Percentiles rank a stretch among this genome's conserved stretches.
Evolutionary conservation across 2,329 filamentous ascomycete species (phyloP).

Genomic region (Shiraia bambusicola): DNA sequence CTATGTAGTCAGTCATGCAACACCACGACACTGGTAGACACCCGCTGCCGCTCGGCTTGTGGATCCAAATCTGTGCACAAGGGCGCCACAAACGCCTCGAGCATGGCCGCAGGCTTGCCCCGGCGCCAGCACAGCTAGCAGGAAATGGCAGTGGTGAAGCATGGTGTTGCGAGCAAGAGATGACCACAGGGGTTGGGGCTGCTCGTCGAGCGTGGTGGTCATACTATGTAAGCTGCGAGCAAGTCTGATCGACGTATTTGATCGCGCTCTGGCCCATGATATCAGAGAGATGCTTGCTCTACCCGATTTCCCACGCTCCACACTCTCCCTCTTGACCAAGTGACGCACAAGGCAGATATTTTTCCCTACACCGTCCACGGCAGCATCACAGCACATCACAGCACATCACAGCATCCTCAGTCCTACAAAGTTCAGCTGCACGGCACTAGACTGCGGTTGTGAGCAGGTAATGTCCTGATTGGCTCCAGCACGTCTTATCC

Average conservation of each 20-base stretch:
- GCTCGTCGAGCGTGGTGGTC: slow-evolving; percentile 28
- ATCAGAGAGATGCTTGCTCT: slow-evolving; percentile 17
- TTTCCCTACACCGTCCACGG: background rate
- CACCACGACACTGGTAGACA: slow-evolving; percentile 1
- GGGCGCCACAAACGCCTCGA: slow-evolving; percentile 39
- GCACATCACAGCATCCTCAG: no score
- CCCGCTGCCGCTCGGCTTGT: slow-evolving; percentile 14
- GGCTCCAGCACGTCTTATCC: background rate
- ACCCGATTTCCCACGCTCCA: slow-evolving; percentile 20
- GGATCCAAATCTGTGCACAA: slow-evolving; percentile 28
- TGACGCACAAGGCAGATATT: slow-evolving; percentile 20
- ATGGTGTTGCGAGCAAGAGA: slow-evolving; percentile 26
- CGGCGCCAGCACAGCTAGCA: slow-evolving; percentile 30
- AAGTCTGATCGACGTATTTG: slow-evolving; percentile 35
- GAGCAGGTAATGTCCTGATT: background rate
- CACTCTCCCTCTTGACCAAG: slow-evolving; percentile 14
- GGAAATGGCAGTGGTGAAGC: slow-evolving; percentile 31
- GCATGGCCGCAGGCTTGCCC: slow-evolving; percentile 34
- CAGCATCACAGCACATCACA: no score
- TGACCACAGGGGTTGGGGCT: slow-evolving; percentile 36
- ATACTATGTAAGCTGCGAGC: slow-evolving; percentile 28
- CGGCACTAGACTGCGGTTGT: background rate
- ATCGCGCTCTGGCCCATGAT: slow-evolving; percentile 31
- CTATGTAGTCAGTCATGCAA: slow-evolving; percentile 9
- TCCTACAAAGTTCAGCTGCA: no score